Percentiles rank a stretch among this genome's conserved stretches.
Conservation (phyloP, 2,329 filamentous ascomycete genomes). For the Neofusicoccum kwambonambiense region DNA sequence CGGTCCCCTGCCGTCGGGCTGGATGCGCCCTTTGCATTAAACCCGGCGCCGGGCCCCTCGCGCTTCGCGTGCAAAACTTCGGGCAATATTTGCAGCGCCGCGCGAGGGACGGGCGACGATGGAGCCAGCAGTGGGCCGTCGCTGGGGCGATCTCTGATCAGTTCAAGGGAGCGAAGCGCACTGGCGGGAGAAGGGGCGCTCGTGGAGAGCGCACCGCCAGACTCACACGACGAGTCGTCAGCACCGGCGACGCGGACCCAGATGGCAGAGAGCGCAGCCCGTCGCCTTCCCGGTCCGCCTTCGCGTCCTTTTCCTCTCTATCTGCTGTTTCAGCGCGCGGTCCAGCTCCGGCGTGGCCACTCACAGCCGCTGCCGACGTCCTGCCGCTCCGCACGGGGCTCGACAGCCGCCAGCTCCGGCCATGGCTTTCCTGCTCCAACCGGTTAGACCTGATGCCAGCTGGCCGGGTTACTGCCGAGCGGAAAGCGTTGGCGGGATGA, state of each 20-base stretch:
- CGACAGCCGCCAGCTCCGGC: neutral
- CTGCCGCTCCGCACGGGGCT: neutral
- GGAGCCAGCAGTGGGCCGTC: constrained; percentile 4
- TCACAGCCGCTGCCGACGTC: neutral
- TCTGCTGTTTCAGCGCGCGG: constrained; percentile 10
- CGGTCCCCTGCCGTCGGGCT: neutral
- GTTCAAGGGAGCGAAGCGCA: neutral
- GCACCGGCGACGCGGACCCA: neutral
- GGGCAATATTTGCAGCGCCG: constrained; percentile 8
- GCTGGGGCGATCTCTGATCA: constrained; percentile 12
- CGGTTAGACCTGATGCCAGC: neutral
- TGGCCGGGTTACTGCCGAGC: constrained; percentile 16
- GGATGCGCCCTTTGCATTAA: constrained; percentile 9
- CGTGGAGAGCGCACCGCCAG: neutral
- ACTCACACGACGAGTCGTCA: neutral
- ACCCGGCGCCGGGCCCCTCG: constrained; percentile 1
- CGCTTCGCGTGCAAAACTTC: constrained; percentile 1
- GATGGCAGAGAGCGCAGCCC: neutral
- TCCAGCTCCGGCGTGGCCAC: neutral
- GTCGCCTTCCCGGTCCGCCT: neutral
- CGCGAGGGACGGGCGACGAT: neutral
- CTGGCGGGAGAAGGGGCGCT: neutral
- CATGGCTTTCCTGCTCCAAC: constrained; percentile 13
- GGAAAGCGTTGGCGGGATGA: constrained; percentile 10
- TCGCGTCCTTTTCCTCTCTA: neutral